Percentiles rank a stretch among this genome's conserved stretches.
phyloP scores from a whole-genome alignment of 2,329 filamentous ascomycete species.

The Pyrenophora graminea region DNA sequence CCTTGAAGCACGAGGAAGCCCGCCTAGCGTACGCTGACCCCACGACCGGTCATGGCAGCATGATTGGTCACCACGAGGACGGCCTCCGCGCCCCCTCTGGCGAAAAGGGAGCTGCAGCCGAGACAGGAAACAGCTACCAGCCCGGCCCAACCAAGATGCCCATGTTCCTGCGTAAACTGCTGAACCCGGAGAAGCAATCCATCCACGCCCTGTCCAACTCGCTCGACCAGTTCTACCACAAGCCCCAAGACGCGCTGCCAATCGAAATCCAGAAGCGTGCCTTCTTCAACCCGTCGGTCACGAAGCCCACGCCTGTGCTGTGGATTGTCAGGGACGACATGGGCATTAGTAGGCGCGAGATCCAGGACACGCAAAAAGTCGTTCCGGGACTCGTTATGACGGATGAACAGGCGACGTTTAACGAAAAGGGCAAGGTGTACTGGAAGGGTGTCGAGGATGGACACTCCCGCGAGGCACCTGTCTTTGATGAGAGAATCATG shows the following conservation, averaged over 20 bases:
- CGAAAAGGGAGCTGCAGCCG: slow-evolving; percentile 7
- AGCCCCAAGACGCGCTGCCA: slow-evolving; percentile 37
- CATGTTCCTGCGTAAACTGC: slow-evolving; percentile 35
- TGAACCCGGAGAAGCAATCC: slow-evolving; percentile 43
- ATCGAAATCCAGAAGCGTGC: slow-evolving; percentile 47
- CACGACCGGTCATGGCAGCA: slow-evolving; percentile 18
- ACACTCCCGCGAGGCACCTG: slow-evolving; percentile 49
- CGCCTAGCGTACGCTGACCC: slow-evolving; percentile 37
- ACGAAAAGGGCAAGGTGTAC: slow-evolving; percentile 51
- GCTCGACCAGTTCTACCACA: slow-evolving; percentile 41
- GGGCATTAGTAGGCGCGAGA: slow-evolving; percentile 51
- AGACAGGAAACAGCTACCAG: slow-evolving; percentile 12
- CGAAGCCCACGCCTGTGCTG: slow-evolving; percentile 48
- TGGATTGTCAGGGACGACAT: slow-evolving; percentile 54
- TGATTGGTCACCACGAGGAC: slow-evolving; percentile 28
- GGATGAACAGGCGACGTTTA: slow-evolving; percentile 51
- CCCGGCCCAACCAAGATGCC: slow-evolving; percentile 37
- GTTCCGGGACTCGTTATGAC: slow-evolving; percentile 48
- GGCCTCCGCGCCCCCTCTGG: slow-evolving; percentile 21
- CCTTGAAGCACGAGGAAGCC: slow-evolving; percentile 38
- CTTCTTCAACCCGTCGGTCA: slow-evolving; percentile 52
- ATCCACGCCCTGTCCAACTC: slow-evolving; percentile 34
- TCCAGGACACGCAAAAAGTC: slow-evolving; percentile 47
- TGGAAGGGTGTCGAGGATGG: slow-evolving; percentile 49
- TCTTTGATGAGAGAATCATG: slow-evolving; percentile 47